Conservation (phyloP, 2,329 filamentous ascomycete genomes). For the Pseudodiploospora longispora region DNA sequence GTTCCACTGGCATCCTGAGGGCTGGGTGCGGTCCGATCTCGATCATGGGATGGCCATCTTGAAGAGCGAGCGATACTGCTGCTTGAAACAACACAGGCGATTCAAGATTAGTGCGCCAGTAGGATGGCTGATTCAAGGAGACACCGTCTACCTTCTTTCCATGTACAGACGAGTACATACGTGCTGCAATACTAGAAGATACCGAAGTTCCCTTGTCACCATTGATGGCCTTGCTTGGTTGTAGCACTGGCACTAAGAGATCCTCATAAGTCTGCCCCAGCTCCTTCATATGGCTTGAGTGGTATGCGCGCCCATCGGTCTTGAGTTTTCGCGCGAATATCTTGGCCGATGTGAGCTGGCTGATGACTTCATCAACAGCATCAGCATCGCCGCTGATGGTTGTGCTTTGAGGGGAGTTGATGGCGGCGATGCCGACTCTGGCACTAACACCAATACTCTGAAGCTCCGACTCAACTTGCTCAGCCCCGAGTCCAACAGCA, state of each 20-base stretch:
- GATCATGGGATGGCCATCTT: conserved; percentile 22
- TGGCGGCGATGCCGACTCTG: conserved; percentile 13
- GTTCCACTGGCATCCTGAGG: conserved; percentile 38
- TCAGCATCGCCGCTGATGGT: conserved; percentile 15
- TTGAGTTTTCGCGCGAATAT: conserved; percentile 12
- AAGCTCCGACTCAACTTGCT: conserved; percentile 9
- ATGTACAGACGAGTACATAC: conserved; percentile 8
- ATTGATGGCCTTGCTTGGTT: background rate
- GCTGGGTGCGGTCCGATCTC: conserved; percentile 42
- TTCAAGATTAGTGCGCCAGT: conserved; percentile 32
- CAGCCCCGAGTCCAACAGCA: conserved; percentile 11
- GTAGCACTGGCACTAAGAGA: background rate
- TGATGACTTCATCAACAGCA: conserved; percentile 9
- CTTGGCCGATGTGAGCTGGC: conserved; percentile 3
- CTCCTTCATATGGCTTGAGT: conserved; percentile 14
- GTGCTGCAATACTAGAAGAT: background rate
- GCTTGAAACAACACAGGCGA: conserved; percentile 26
- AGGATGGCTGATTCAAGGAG: conserved; percentile 12
- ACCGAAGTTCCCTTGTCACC: background rate
- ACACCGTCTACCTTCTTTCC: background rate
- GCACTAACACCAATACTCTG: conserved; percentile 8
- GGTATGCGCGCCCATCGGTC: conserved; percentile 14
- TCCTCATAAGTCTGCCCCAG: conserved; percentile 4
- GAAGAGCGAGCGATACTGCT: conserved; percentile 13
- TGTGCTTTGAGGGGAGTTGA: conserved; percentile 16